Base-by-base conservation (phyloP, 805 yeast species). In the Starmerella etchellsii region DNA sequence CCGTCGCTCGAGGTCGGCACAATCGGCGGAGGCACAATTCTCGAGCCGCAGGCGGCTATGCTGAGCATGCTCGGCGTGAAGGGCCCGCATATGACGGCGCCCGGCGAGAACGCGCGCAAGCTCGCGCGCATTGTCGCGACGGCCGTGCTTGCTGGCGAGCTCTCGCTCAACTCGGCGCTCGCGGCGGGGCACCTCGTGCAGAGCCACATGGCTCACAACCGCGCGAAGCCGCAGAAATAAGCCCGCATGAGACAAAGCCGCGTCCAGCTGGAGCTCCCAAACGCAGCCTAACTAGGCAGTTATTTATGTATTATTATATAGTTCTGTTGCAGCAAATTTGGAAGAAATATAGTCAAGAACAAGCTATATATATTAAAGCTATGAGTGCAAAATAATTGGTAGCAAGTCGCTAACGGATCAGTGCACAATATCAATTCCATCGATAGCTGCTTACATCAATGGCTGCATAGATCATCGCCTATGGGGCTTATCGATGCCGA, bases 1-100 rank as follows among this genome's bases (percentile, higher is more conserved):
- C 99, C 99, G 24, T 83, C 93, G 23, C 84, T 91, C 53, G 99
- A 91, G 65, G 98, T 91, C 34, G 99, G 99, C 50, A 91, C 99
- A 2, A 85, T 91, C 62, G 98, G 98, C 43, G 99, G 99, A 49
- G 99, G 99, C 58, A 91, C 99, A 3, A 82, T 91, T 49, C 72
- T 91, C 55, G 97, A 82, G 57, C 96, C 99, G 31, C 99, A 91
- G 65, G 81, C 87, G 37, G 83, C 97, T 19, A 84, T 91, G 94
- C 69, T 91, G 44, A 97, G 91, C 54, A 67, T 91, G 51, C 69
- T 91, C 47, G 96, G 97, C 29, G 94, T 91, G 35, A 76, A 81
- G 53, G 99, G 99, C 3, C 96, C 99, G 4, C 94, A 87, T 60
- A 81, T 94, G 29, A 78, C 87, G 4, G 73, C 69, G 39, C 97